A percentile compares a stretch with the other conserved stretches of the same genome.
phyloP scores from a whole-genome alignment of 345 rosid genomes.

The Gossypium anomalum region DNA sequence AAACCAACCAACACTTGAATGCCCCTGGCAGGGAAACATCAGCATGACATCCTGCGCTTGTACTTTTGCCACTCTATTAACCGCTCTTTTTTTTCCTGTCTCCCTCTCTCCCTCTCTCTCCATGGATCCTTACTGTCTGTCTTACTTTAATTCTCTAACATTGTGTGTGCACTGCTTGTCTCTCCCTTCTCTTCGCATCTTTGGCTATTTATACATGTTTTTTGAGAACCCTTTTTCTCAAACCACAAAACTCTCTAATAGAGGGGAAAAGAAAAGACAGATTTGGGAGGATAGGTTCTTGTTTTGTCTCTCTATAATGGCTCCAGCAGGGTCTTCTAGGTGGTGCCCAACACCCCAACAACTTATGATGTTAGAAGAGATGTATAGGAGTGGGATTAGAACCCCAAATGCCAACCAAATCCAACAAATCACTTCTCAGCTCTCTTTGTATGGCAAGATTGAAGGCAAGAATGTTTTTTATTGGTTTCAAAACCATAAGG shows the following conservation, averaged over 20 bases:
- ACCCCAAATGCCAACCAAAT: conserved; percentile 86
- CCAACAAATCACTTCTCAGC: conserved; percentile 79
- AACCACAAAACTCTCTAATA: not conserved
- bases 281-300: not conserved
- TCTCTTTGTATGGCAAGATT: conserved; percentile 65
- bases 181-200: not conserved
- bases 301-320: conserved; percentile 30
- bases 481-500: conserved; percentile 99
- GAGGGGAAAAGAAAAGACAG: not conserved
- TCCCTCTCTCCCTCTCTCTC: conserved; percentile 18
- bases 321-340: conserved; percentile 67
- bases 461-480: conserved; percentile 95
- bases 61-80: conserved; percentile 22
- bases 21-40: conserved; percentile 45
- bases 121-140: conserved; percentile 15
- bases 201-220: not conserved
- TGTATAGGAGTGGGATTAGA: conserved; percentile 71
- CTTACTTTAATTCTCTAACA: not conserved
- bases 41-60: conserved; percentile 33
- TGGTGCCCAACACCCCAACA: conserved; percentile 99
- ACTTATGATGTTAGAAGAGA: conserved; percentile 81
- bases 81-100: conserved; percentile 22
- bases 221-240: not conserved
- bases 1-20: conserved; percentile 27
- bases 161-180: not conserved